Evolutionary conservation across 768 basidiomycete species (phyloP).

Genomic region (Amanita phalloides): DNA sequence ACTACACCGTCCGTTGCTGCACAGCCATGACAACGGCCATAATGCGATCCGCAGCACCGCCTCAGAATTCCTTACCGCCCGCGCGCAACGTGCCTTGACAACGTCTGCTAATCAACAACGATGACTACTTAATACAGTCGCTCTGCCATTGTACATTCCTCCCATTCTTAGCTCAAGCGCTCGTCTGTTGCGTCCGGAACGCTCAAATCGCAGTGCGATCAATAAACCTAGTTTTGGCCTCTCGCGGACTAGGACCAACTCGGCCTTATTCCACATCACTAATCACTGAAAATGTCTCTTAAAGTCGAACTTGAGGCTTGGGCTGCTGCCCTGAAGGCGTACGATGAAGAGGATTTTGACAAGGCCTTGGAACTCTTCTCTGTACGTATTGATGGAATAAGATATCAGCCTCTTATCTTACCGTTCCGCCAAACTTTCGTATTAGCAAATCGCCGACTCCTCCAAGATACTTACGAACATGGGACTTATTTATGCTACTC

Average conservation of each 20-base stretch:
- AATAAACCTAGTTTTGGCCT: neutral
- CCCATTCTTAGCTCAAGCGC: neutral
- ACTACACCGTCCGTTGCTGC: constrained; percentile 3
- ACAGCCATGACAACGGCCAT: neutral
- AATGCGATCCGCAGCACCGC: neutral
- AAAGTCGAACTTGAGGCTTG: constrained; percentile 78
- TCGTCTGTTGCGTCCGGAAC: neutral
- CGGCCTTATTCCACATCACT: constrained; percentile 12
- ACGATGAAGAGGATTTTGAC: constrained; percentile 78
- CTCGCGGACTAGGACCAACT: too few species aligned
- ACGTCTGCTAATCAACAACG: too few species aligned
- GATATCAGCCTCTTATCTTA: neutral
- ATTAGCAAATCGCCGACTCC: constrained; percentile 67
- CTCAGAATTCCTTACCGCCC: neutral
- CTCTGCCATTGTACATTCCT: neutral
- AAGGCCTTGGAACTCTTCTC: constrained; percentile 67
- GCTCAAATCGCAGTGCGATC: neutral
- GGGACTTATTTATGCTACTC: constrained; percentile 86
- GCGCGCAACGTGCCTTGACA: neutral
- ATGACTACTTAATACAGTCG: neutral
- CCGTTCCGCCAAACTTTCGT: neutral
- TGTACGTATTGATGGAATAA: constrained; percentile 26
- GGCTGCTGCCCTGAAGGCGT: constrained; percentile 80
- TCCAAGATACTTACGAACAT: constrained; percentile 91
- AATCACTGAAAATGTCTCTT: constrained; percentile 35